Base-by-base conservation (phyloP, 192 early-diverging fungal species). In the Coemansia sp. region DNA sequence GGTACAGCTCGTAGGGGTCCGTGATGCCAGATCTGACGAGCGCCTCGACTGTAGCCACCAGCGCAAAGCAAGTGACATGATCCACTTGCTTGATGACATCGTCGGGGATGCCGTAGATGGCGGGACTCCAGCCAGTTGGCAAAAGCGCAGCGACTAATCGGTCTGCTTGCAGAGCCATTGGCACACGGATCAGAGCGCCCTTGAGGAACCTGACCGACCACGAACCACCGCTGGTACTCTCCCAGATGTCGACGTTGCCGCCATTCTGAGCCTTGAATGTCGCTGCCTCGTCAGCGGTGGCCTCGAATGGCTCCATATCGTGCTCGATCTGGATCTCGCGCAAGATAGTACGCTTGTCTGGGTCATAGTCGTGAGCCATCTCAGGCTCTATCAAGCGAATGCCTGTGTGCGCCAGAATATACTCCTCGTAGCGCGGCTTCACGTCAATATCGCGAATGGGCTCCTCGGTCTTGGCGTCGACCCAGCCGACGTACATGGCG, bases 1-100 rank as follows among this genome's bases (percentile, higher is more conserved):
- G 87, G 87, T 93, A 98, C 82, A 98, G 92, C 84, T 98, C 95
- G 86, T 96, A 98, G 11, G 96, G 96, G 76, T 98, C 96, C 24
- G 94, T 95, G 29, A 98, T 92, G 81, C 96, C 96, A 65, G 92
- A 91, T 34, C 91, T 87, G 58, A 95, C 80, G 38, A 98, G 86
- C 9, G 96, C 94, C 78, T 98, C 96, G 15, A 95, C 96, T 50
- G 94, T 95, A 12, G 95, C 89, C 44, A 98, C 91, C 50, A 98
- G 75, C 66, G 89, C 87, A 80, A 89, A 98, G 34, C 94, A 88
- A 6, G 96, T 95, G 62, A 94, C 88, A 16, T 86, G 88, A 74
- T 98, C 96, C 46, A 96, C 93, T 75, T 98, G 95, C 66, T 87
- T 79, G 62, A 93, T 87, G 64, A 98, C 93, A 66, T 95, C 93